Percentiles rank a stretch among this genome's conserved stretches.
phyloP scores from a whole-genome alignment of 768 basidiomycete genomes.

The Amanita brunnescens region DNA sequence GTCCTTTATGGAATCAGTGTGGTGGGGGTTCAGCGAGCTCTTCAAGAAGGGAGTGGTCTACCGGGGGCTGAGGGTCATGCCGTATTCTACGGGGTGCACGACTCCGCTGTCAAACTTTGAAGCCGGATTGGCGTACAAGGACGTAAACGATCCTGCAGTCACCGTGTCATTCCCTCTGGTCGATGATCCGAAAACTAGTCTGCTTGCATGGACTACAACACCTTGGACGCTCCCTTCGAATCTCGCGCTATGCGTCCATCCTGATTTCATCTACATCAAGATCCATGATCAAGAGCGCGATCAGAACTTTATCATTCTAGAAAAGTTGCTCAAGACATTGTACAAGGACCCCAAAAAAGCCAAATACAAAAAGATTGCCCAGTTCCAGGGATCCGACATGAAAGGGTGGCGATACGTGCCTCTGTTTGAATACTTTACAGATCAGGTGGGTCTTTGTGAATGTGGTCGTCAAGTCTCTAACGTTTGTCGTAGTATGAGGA shows the following conservation, averaged over 20 bases:
- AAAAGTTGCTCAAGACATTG: constrained; percentile 73
- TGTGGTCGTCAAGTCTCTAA: neutral
- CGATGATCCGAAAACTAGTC: constrained; percentile 82
- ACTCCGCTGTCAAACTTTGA: constrained; percentile 98
- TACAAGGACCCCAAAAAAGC: constrained; percentile 98
- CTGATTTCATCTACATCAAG: constrained; percentile 93
- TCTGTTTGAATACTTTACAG: constrained; percentile 94
- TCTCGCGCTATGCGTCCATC: constrained; percentile 91
- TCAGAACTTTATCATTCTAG: constrained; percentile 87
- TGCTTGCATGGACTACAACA: constrained; percentile 98
- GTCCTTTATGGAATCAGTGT: constrained; percentile 94
- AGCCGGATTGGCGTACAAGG: constrained; percentile 85
- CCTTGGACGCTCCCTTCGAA: constrained; percentile 99
- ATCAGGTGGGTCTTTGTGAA: constrained; percentile 47
- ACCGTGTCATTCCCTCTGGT: constrained; percentile 90
- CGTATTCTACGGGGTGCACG: constrained; percentile 93
- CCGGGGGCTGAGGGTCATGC: constrained; percentile 91
- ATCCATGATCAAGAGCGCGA: constrained; percentile 85
- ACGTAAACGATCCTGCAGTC: constrained; percentile 92
- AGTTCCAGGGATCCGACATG: constrained; percentile 87
- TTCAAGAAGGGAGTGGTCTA: constrained; percentile 91
- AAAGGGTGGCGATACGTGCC: constrained; percentile 95
- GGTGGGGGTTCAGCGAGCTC: constrained; percentile 98
- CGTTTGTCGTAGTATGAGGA: constrained; percentile 63
- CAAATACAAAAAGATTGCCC: constrained; percentile 84